Conservation (phyloP, 139 green algal genomes). For the Chlorella sp. region DNA sequence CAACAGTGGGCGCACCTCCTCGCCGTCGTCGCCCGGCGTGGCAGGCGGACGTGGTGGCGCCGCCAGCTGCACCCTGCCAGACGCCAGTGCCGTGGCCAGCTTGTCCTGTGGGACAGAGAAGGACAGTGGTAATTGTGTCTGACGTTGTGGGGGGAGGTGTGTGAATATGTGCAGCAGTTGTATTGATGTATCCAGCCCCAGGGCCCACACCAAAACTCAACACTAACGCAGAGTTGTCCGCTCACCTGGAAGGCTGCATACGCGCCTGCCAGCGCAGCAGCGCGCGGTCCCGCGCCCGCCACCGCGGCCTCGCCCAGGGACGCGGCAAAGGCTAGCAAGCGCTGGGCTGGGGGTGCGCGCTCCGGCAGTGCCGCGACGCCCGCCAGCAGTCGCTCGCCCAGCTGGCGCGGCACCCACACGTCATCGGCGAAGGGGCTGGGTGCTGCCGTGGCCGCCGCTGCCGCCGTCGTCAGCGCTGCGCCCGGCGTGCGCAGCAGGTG, state of each 20-base stretch:
- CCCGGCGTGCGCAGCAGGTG: not conserved
- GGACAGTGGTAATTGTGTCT: too few relatives aligned
- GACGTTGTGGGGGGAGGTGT: too few relatives aligned
- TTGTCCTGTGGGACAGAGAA: not conserved
- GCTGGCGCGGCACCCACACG: conserved; percentile 22
- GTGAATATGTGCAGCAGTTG: too few relatives aligned
- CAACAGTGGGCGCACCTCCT: conserved; percentile 11
- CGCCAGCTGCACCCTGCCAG: conserved; percentile 18
- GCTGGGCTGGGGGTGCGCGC: not conserved
- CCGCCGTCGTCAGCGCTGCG: not conserved
- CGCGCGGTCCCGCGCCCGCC: not conserved
- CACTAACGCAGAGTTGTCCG: too few relatives aligned
- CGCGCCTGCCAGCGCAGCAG: not conserved
- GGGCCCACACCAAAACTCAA: too few relatives aligned
- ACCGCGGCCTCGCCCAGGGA: conserved; percentile 27
- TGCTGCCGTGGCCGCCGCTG: not conserved
- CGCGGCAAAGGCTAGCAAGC: conserved; percentile 28
- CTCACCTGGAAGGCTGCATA: conserved; percentile 23
- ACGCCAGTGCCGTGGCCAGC: conserved; percentile 11
- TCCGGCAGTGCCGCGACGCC: conserved; percentile 27
- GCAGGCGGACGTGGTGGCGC: conserved; percentile 3
- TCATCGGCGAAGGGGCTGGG: conserved; percentile 40
- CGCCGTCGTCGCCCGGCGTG: conserved; percentile 2
- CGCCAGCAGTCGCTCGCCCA: conserved; percentile 25
- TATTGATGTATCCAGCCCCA: too few relatives aligned